Evolutionary conservation across 2,329 filamentous ascomycete genomes (phyloP).

Genomic region (Colletotrichum agaves): DNA sequence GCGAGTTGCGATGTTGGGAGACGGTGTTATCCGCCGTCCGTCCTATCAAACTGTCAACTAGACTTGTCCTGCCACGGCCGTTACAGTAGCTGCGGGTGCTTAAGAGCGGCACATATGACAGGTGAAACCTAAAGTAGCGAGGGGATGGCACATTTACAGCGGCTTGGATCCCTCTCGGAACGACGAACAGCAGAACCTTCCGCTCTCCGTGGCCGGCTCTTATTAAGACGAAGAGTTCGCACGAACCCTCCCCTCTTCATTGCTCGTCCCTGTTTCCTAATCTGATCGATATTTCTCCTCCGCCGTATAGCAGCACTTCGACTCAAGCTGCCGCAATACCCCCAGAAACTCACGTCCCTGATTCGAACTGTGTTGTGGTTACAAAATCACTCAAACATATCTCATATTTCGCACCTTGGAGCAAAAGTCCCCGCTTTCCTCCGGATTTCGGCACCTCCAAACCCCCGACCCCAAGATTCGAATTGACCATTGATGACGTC

Average conservation of each 20-base stretch:
- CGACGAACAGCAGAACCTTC: neutral
- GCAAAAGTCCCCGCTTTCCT: neutral
- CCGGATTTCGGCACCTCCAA: slow-evolving; percentile 12
- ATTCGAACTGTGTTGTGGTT: too few relatives aligned
- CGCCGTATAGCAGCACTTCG: neutral
- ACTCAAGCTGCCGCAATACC: neutral
- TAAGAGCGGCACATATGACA: slow-evolving; percentile 16
- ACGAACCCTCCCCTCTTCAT: slow-evolving; percentile 10
- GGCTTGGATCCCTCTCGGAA: neutral
- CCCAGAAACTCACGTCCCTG: neutral
- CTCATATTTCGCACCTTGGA: neutral
- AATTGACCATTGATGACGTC: slow-evolving; percentile 26
- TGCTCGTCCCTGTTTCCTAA: neutral
- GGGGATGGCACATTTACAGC: slow-evolving; percentile 10
- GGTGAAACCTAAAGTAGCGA: slow-evolving; percentile 23
- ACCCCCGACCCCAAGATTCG: slow-evolving; percentile 1
- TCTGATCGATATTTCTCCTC: neutral
- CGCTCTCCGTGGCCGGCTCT: neutral
- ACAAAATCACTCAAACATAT: neutral
- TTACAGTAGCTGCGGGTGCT: slow-evolving; percentile 14
- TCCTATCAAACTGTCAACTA: neutral
- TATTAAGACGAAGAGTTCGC: slow-evolving; percentile 25
- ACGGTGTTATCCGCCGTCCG: neutral
- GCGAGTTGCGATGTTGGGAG: neutral
- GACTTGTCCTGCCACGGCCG: neutral